Evolutionary conservation across 2,329 filamentous ascomycete species (phyloP), one percentile per base, ranked within the genome.

Genomic region (Lachnellula arida): DNA sequence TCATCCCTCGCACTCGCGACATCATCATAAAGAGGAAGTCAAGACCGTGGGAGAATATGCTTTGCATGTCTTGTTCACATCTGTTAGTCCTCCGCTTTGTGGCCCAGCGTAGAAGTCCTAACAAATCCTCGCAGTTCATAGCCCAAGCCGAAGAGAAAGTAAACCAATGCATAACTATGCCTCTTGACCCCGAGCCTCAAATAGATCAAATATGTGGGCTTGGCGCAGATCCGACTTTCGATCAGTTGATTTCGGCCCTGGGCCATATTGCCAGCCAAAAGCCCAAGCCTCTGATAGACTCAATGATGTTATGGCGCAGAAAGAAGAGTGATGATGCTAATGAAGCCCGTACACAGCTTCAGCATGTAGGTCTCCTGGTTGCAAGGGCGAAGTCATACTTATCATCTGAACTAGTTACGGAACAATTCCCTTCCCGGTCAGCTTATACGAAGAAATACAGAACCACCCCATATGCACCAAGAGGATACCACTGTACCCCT

Each of bases 1-100:
- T 67, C 85, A 92, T 67, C 81, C 80, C 62, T 81, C 80, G 39
- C 73, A 79, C 57, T 86, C 86, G 50, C 81, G 84, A 54, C 83
- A 87, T 65, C 75, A 79, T 52, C 78, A 85, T 64, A 82, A 84
- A 63, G 83, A 87, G 52, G 90, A 96, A 61, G 83, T 88, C 62
- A 96, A 93, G 73, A 97, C 92, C 0, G 92, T 97, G n/a, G 92
- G 91, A 54, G 94, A 99, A 76, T 97, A 96, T 81, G 94, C 94
- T 19, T 78, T 99, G 58, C 93, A 97, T 73, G 93, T 97, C 65
- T 78, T 99, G 44, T 97, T 97, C 73, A 97, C 94, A 63, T 91
- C 92, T 59, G 87, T 90, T 72, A 73, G 82, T 76, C 54, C 46
- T 55, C 53, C 53, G 49, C 54, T 52, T 32, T 46, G 40, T 43